Base-by-base conservation (phyloP, 306 rosid species). In the Quercus gilva region DNA sequence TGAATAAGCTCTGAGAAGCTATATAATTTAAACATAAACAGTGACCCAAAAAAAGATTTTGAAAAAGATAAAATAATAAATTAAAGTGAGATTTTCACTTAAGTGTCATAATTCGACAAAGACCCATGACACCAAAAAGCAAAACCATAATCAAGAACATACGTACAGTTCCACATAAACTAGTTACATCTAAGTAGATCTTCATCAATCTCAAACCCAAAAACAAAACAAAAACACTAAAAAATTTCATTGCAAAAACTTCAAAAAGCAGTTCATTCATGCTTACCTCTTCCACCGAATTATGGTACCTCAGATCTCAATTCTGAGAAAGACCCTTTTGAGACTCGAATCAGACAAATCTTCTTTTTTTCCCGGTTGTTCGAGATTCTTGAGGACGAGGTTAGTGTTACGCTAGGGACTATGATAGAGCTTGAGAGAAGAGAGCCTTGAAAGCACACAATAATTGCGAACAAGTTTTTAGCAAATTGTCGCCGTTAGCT, bases 391-490 rank as follows among this genome's bases (percentile, higher is more conserved):
- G 69, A 43, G 72, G 75, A n/a, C 14, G 56, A 4, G 2, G 53
- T 49, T 10, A 17, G 63, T 55, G 68, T n/a, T 14, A 35, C 19
- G 64, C 63, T 12, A 35, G 12, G 51, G 15, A 41, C 45, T 41
- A 7, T 41, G 45, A 41, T 41, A 12, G 52, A 55, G 29, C 1
- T 28, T 2, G 65, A 4, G 74, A 5, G 56, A 12, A 2, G 56
- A 12, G 60, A 15, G 53, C 7, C 70, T 59, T 31, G 60, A 13
- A 55, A 55, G 4, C 55, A 37, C 59, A 20, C 82, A 82, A 86
- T 86, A 74, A 86, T 86, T 84, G 90, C 69, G 19, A 74, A 68
- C 15, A 68, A 73, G 68, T 41, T 41, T 41, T 41, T 19, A 55
- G 61, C 64, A 69, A 78, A 78, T 17, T 25, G 77, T 77, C 71